Conservation (phyloP, 2,329 filamentous ascomycete species). For the Fusarium musae region DNA sequence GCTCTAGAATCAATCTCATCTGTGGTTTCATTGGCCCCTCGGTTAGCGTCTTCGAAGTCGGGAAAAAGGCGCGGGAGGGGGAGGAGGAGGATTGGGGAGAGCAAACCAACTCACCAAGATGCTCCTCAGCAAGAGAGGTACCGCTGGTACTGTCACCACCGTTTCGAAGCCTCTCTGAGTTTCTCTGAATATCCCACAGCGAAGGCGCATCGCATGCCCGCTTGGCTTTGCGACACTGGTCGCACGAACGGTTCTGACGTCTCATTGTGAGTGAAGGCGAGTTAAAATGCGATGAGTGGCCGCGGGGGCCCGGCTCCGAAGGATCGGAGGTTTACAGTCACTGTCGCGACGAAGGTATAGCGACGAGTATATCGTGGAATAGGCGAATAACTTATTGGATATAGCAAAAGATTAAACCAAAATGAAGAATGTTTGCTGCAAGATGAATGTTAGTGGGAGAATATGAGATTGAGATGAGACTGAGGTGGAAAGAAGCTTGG, state of each 20-base stretch:
- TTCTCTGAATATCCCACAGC: slow-evolving; percentile 45
- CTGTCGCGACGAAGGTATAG: slow-evolving; percentile 23
- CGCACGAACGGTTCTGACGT: slow-evolving; percentile 45
- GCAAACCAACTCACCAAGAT: slow-evolving; percentile 40
- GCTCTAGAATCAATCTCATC: slow-evolving; percentile 45
- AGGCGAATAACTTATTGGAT: background rate
- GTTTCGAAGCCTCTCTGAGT: slow-evolving; percentile 40
- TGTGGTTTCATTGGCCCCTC: slow-evolving; percentile 33
- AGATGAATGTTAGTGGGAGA: slow-evolving; percentile 18
- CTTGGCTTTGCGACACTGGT: slow-evolving; percentile 46
- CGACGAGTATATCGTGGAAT: slow-evolving; percentile 5
- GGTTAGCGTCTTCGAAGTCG: slow-evolving; percentile 38
- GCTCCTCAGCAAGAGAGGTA: slow-evolving; percentile 42
- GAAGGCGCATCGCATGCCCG: slow-evolving; percentile 46
- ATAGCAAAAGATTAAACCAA: slow-evolving; percentile 6
- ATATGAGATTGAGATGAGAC: slow-evolving; percentile 33
- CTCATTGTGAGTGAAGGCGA: slow-evolving; percentile 36
- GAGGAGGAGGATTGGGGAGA: slow-evolving; percentile 9
- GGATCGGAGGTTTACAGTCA: slow-evolving; percentile 6
- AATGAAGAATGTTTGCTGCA: slow-evolving; percentile 14
- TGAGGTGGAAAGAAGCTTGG: slow-evolving; percentile 12
- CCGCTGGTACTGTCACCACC: slow-evolving; percentile 33
- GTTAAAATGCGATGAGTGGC: slow-evolving; percentile 9
- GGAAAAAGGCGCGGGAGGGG: slow-evolving; percentile 28
- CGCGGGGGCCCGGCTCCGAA: slow-evolving; percentile 1